These are phyloP conservation scores for Mucor piriformis DNA, from an alignment of 371 early-diverging fungal species.

Conservation along the genomic window DNA sequence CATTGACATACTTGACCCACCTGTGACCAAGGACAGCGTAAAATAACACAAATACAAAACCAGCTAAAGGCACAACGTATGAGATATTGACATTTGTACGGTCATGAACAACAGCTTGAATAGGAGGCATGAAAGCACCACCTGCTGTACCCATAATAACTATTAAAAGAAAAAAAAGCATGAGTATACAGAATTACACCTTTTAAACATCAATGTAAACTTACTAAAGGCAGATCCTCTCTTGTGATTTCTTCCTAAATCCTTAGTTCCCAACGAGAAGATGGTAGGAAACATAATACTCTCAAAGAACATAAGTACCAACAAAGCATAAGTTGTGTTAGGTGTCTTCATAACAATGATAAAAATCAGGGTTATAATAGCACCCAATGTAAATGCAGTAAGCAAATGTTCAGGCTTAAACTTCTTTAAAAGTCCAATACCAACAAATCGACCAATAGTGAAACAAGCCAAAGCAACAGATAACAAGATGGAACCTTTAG, in stretches of 20 bases:
- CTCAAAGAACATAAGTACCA: conserved; percentile 49
- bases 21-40: conserved; percentile 35
- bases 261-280: conserved; percentile 46
- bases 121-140: conserved; percentile 44
- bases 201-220: not conserved
- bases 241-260: conserved; percentile 52
- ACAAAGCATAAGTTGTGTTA: conserved; percentile 34
- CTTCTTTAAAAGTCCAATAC: conserved; percentile 35
- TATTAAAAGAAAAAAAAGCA: conserved; percentile 2
- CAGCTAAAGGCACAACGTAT: conserved; percentile 37
- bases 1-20: conserved; percentile 46
- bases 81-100: conserved; percentile 36
- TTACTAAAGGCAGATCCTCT: conserved; percentile 45
- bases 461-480: conserved; percentile 45
- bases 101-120: conserved; percentile 45
- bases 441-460: conserved; percentile 52
- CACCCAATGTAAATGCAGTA: conserved; percentile 30
- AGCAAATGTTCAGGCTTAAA: conserved; percentile 37
- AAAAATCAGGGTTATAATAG: conserved; percentile 32
- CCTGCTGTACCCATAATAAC: conserved; percentile 52
- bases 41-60: conserved; percentile 36
- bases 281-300: conserved; percentile 52
- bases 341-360: conserved; percentile 37
- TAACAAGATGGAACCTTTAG: conserved; percentile 30
- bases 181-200: too few relatives aligned